Evolutionary conservation across 306 rosid genomes (phyloP).

Genomic region (Senna siamea): DNA sequence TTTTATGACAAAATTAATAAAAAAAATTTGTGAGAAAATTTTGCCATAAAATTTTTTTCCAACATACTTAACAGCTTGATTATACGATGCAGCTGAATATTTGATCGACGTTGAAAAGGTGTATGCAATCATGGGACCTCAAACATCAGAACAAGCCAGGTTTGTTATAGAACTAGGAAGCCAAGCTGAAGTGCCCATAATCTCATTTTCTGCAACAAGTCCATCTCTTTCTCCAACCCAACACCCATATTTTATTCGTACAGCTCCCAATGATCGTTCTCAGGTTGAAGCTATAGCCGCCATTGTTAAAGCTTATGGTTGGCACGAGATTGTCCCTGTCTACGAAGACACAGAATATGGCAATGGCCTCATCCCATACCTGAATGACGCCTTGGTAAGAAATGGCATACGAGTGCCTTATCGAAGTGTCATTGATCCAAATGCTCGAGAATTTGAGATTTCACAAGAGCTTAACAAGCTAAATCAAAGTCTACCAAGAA

Average conservation of each 20-base stretch:
- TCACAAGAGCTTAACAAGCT: conserved; percentile 30
- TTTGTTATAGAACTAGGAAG: too few relatives aligned
- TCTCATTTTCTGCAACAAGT: conserved; percentile 48
- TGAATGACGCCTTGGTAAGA: conserved; percentile 42
- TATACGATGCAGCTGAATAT: too few relatives aligned
- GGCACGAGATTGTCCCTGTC: conserved; percentile 46
- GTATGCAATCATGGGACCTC: too few relatives aligned
- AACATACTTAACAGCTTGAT: too few relatives aligned
- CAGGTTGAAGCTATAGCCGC: conserved; percentile 41
- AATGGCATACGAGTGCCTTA: conserved; percentile 19
- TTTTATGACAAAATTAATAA: too few relatives aligned
- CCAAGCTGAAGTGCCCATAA: too few relatives aligned
- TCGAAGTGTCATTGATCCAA: conserved; percentile 37
- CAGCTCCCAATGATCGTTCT: conserved; percentile 38
- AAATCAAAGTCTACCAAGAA: neutral
- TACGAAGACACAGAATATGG: conserved; percentile 52
- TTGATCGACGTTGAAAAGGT: too few relatives aligned
- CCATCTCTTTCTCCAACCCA: conserved; percentile 45
- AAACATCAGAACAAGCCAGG: too few relatives aligned
- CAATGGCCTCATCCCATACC: conserved; percentile 43
- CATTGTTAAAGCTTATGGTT: conserved; percentile 39
- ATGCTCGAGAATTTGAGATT: neutral
- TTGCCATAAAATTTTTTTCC: too few relatives aligned
- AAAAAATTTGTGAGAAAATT: too few relatives aligned
- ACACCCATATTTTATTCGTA: conserved; percentile 42